Conservation (phyloP, 345 rosid genomes). For the Lagerstroemia speciosa region DNA sequence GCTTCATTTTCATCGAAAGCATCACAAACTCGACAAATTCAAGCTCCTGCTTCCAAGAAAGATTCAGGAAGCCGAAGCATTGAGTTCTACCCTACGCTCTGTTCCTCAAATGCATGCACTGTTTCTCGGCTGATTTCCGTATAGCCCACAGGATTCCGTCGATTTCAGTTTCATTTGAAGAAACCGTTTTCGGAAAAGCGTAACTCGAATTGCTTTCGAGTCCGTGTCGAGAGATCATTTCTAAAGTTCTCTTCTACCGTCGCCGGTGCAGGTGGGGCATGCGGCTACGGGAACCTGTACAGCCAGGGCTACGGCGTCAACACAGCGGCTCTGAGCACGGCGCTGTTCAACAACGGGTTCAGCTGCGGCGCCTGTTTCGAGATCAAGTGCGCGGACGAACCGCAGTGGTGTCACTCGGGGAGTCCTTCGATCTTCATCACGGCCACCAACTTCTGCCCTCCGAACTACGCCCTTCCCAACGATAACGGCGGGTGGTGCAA, state of each 20-base stretch:
- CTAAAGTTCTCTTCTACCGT: neutral
- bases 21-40: no score
- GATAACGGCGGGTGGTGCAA: conserved; percentile 21
- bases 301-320: conserved; percentile 70
- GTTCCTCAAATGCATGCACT: no score
- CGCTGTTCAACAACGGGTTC: conserved; percentile 53
- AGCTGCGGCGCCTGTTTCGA: conserved; percentile 66
- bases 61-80: no score
- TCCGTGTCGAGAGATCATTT: neutral
- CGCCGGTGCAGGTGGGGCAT: conserved; percentile 45
- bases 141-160: no score
- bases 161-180: neutral
- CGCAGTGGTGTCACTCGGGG: conserved; percentile 51
- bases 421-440: conserved; percentile 54
- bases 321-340: conserved; percentile 74
- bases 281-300: conserved; percentile 65
- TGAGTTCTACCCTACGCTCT: no score
- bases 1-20: no score
- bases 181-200: neutral
- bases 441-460: conserved; percentile 68
- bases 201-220: neutral
- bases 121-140: no score
- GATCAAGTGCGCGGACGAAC: conserved; percentile 48
- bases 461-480: conserved; percentile 16
- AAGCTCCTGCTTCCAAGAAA: no score